Conservation (phyloP, 345 rosid species). For the Citropsis articulata region DNA sequence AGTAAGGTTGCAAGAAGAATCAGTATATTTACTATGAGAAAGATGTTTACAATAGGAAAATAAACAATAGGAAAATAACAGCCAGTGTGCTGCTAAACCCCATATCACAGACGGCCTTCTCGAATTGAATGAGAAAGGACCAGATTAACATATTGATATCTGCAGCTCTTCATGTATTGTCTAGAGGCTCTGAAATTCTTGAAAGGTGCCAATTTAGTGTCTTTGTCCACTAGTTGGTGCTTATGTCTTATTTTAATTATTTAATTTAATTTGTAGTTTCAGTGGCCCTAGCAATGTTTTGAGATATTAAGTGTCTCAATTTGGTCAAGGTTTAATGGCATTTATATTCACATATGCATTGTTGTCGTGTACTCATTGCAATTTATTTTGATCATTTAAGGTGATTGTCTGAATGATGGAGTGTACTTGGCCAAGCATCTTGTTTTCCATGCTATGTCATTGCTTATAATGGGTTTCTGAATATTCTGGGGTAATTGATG, state of each 20-base stretch:
- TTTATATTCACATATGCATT: background rate
- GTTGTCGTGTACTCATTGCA: background rate
- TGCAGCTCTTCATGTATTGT: background rate
- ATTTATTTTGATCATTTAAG: background rate
- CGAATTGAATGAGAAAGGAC: background rate
- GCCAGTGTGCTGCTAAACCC: background rate
- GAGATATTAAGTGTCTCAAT: background rate
- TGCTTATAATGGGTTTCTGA: slow-evolving; percentile 11
- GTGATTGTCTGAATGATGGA: background rate
- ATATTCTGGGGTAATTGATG: slow-evolving; percentile 7
- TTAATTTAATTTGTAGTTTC: background rate
- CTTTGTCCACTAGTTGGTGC: background rate
- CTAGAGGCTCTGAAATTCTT: background rate
- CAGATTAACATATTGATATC: background rate
- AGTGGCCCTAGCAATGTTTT: background rate
- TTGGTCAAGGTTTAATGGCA: background rate
- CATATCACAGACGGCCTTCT: background rate
- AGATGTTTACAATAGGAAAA: background rate
- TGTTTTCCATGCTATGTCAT: background rate
- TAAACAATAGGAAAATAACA: background rate
- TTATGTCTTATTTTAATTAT: background rate
- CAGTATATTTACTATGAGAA: background rate
- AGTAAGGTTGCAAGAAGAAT: background rate
- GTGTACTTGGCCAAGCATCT: background rate
- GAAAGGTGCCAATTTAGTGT: background rate